phyloP scores from a whole-genome alignment of 305 asterid species.

The Solanum chacoense region DNA sequence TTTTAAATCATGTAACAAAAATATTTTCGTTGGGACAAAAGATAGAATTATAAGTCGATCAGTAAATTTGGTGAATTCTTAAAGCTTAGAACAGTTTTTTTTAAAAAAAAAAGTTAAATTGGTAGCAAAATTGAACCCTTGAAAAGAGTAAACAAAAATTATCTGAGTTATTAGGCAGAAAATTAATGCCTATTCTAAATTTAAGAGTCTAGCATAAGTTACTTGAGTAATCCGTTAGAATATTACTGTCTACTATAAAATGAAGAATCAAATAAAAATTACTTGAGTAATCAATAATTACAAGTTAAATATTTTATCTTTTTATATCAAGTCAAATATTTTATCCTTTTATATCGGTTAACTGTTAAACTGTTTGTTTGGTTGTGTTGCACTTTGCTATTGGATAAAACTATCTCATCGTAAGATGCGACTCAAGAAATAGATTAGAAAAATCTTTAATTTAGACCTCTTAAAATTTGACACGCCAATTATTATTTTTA shows the following conservation, averaged over 20 bases:
- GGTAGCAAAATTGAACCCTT: not conserved
- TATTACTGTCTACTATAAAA: not conserved
- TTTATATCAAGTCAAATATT: not conserved
- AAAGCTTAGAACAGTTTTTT: not conserved
- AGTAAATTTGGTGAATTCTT: not conserved
- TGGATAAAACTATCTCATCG: not conserved
- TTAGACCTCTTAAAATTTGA: not conserved
- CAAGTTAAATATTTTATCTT: not conserved
- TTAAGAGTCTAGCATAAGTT: not conserved
- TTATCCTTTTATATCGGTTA: not conserved
- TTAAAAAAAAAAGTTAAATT: no score
- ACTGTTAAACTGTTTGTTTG: not conserved
- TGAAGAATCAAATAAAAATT: not conserved
- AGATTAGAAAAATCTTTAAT: not conserved
- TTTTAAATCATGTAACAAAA: not conserved
- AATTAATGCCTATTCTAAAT: not conserved
- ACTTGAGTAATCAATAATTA: not conserved
- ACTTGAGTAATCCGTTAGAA: not conserved
- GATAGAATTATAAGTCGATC: not conserved
- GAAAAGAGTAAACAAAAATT: not conserved
- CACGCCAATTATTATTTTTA: not conserved
- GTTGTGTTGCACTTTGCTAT: not conserved
- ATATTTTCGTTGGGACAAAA: not conserved
- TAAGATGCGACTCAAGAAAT: not conserved
- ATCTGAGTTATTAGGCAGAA: not conserved